Evolutionary conservation across 2,329 filamentous ascomycete species (phyloP), one percentile per base, ranked within the genome.

Genomic region (Aspergillus chevalieri): DNA sequence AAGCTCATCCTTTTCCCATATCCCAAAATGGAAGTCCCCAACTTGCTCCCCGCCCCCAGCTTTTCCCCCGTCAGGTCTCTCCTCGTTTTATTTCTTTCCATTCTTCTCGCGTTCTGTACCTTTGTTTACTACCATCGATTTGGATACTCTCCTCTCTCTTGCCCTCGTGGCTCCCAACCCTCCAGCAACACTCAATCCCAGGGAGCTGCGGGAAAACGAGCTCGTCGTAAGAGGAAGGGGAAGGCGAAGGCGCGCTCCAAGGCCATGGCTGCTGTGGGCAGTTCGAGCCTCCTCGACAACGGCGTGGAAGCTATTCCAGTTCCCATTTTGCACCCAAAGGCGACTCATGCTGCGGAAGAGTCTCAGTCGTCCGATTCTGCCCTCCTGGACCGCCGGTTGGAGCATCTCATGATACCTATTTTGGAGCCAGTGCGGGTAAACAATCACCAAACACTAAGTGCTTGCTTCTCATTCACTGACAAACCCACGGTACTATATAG

Each of bases 221-320:
- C n/a, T 7, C n/a, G 17, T 38, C 34, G 14, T 38, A 38, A 38
- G 34, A 38, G 9, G 19, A 24, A 43, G 19, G 19, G 2, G 6
- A 26, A 43, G 41, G 17, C n/a, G 15, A 26, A 43, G 41, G 17
- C n/a, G 15, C 12, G 15, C 38, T 19, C 15, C 15, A 41, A 10
- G 12, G 43, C 24, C 33, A 45, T 28, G 12, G 22, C 43, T 33
- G 15, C 44, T 38, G 44, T 22, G 30, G 21, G 14, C 28, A 39
- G 24, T 9, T 49, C 21, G 12, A 45, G 47, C 21, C 44, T 59
- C 17, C 47, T 60, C 8, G 57, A 59, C 43, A 52, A 50, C 2
- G 10, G 38, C n/a, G 26, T 59, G 26, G 58, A 60, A 21, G 51
- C 57, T 7, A 56, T 60, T 22, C 44, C 42, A 17, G 50, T 57